These are phyloP conservation scores for Trametes versicolor DNA, from an alignment of 1,284 basidiomycete species.

Conservation along the genomic window DNA sequence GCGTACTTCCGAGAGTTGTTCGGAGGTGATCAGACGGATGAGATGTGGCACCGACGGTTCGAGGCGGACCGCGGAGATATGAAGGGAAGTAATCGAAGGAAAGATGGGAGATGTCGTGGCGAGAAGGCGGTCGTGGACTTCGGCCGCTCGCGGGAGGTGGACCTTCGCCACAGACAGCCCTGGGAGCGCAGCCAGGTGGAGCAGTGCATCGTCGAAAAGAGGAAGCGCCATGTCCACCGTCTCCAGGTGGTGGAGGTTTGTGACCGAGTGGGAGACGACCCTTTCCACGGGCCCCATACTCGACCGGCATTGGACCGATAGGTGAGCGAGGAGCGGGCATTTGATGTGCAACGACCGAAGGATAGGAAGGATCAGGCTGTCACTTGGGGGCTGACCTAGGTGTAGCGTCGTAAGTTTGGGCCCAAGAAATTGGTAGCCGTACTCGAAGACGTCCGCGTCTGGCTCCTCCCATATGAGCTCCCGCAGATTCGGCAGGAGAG, in stretches of 20 bases:
- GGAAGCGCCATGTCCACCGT: slow-evolving; percentile 30
- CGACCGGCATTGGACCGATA: slow-evolving; percentile 33
- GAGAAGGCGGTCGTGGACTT: slow-evolving; percentile 24
- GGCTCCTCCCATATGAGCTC: slow-evolving; percentile 35
- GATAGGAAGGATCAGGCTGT: slow-evolving; percentile 30
- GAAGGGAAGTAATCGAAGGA: slow-evolving; percentile 25
- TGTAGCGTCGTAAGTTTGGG: slow-evolving; percentile 32
- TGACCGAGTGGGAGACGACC: slow-evolving; percentile 25
- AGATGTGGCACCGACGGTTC: slow-evolving; percentile 23
- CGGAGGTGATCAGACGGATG: slow-evolving; percentile 24
- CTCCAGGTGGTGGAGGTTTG: slow-evolving; percentile 27
- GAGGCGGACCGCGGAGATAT: slow-evolving; percentile 25
- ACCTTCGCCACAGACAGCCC: slow-evolving; percentile 29
- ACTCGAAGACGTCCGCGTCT: slow-evolving; percentile 35
- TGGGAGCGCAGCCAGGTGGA: slow-evolving; percentile 28
- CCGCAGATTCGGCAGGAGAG: slow-evolving; percentile 27
- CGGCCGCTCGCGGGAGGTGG: slow-evolving; percentile 23
- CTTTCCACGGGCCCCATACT: slow-evolving; percentile 28
- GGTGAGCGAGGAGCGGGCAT: slow-evolving; percentile 26
- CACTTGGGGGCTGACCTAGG: slow-evolving; percentile 32
- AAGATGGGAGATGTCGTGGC: slow-evolving; percentile 20
- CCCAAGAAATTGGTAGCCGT: slow-evolving; percentile 30
- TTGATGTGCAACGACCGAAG: slow-evolving; percentile 28
- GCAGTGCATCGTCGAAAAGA: slow-evolving; percentile 27
- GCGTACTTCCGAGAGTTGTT: slow-evolving; percentile 28